phyloP scores from a whole-genome alignment of 768 basidiomycete genomes.

The Leccinellum albellum region DNA sequence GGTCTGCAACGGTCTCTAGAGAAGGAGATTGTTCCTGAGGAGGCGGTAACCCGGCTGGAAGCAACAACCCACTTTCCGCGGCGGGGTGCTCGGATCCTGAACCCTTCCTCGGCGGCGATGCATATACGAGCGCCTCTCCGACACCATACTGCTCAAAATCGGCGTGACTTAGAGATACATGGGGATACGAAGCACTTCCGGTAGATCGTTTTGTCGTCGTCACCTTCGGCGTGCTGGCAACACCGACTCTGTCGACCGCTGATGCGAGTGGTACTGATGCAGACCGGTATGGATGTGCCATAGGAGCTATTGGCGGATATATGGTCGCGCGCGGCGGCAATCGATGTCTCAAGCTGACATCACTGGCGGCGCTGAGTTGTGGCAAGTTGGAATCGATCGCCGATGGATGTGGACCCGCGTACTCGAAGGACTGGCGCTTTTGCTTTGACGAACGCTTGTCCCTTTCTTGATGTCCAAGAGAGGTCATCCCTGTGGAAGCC shows the following conservation, averaged over 20 bases:
- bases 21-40: constrained; percentile 2
- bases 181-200: constrained; percentile 4
- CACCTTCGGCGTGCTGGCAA: background rate
- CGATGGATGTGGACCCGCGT: constrained; percentile 41
- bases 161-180: constrained; percentile 25
- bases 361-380: constrained; percentile 16
- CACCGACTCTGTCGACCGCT: background rate
- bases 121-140: constrained; percentile 58
- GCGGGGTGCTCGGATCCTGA: background rate
- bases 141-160: constrained; percentile 53
- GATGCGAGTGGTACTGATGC: background rate
- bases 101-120: constrained; percentile 15
- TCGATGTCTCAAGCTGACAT: constrained; percentile 35
- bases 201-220: background rate
- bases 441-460: constrained; percentile 10
- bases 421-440: constrained; percentile 30
- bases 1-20: constrained; percentile 22
- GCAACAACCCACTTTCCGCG: background rate
- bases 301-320: constrained; percentile 22
- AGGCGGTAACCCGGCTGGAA: background rate
- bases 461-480: background rate
- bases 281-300: constrained; percentile 28
- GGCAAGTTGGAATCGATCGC: constrained; percentile 22
- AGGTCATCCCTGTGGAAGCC: constrained; percentile 11
- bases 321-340: constrained; percentile 31